Conservation (phyloP, 108 stramenopile species). For the Nannochloropsis gaditana region DNA sequence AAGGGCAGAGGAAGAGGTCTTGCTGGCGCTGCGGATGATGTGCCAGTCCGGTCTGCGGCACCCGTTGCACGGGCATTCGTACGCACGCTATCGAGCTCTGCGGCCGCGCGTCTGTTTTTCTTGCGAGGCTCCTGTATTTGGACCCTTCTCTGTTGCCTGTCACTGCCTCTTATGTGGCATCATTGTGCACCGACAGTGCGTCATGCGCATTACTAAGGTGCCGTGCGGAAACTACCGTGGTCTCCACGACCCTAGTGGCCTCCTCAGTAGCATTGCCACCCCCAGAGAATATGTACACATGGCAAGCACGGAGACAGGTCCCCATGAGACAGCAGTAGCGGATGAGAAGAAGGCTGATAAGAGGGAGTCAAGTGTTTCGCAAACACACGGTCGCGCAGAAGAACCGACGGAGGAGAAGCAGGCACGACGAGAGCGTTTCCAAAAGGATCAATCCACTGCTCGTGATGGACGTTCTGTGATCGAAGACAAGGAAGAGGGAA, state of each 20-base stretch:
- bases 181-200: conserved; percentile 19
- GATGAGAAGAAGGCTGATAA: background rate
- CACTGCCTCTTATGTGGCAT: conserved; percentile 15
- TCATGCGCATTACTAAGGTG: background rate
- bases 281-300: background rate
- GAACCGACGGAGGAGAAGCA: background rate
- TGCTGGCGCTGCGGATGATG: conserved; percentile 12
- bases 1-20: conserved; percentile 7
- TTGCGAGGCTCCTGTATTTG: conserved; percentile 16
- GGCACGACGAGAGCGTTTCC: background rate
- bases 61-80: conserved; percentile 11
- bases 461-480: background rate
- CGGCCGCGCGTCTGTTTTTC: conserved; percentile 8
- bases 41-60: conserved; percentile 14
- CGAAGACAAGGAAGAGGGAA: background rate
- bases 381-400: background rate
- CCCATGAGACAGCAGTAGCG: background rate
- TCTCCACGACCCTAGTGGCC: background rate
- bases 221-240: background rate
- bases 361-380: too few relatives aligned
- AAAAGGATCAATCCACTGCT: too few relatives aligned
- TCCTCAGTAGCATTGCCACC: background rate
- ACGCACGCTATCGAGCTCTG: background rate
- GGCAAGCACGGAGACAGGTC: background rate
- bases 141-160: conserved; percentile 15